Evolutionary conservation across 768 basidiomycete species (phyloP), one percentile per base, ranked within the genome.

Genomic region (Sporobolomyces pararoseus): DNA sequence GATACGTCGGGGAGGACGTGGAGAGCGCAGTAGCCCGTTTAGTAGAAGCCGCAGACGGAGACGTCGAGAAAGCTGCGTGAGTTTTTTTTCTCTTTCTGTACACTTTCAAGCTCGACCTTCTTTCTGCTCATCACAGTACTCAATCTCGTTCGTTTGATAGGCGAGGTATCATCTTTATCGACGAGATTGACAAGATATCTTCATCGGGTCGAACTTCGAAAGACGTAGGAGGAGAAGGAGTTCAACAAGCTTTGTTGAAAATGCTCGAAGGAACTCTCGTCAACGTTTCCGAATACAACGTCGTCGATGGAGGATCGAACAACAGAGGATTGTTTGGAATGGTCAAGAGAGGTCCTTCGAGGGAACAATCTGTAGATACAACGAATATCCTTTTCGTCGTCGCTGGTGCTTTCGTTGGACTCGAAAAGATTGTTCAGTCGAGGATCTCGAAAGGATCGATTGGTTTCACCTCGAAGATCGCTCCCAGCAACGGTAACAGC

Each of bases 171-270:
- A 88, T 97, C 37, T 95, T 95, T 77, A 93, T 98, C 54, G 95
- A 98, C 76, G 95, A 98, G 81, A 83, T 93, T 2, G 95, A 97
- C 81, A 97, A 98, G 81, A 87, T 96, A 67, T 89, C 91, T 25
- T 75, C 80, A 3, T 78, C 79, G 2, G 75, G 76, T 7, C 86
- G 87, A 5, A 85, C 87, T 7, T 19, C 77, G 74, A 84, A 89
- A 74, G 94, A 97, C 78, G 93, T 98, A 1, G 88, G 91, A 29
- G 94, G 94, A 14, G 93, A 96, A 83, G 94, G 94, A 39, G 94
- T 98, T 7, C 94, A 98, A 76, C 93, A 97, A 79, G 77, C 75
- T 12, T 83, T 96, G 23, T 81, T 96, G 7, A 85, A 94, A 62
- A 90, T 98, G 86, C 88, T 98, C 84, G 95, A 98, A 82, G 84